Percentiles rank a stretch among this genome's conserved stretches.
These are phyloP conservation scores for Yamadazyma spencermartinsiae DNA, from an alignment of 1,139 yeast species.

Conservation along the genomic window DNA sequence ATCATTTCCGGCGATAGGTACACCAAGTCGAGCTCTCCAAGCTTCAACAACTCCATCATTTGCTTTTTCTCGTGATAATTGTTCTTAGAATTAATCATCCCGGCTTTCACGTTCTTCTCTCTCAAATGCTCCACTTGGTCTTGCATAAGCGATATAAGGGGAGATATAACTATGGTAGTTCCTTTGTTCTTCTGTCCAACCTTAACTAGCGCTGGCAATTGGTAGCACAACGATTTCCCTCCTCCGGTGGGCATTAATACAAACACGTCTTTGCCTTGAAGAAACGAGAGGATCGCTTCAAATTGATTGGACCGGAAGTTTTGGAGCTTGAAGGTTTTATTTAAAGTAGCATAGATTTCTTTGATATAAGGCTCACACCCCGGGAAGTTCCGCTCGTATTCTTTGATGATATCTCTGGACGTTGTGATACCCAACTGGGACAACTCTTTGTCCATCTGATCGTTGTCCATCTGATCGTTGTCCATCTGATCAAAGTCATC, in stretches of 20 bases:
- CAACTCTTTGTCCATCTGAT: slow-evolving; percentile 38
- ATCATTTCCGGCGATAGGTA: slow-evolving; percentile 97
- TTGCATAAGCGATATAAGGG: slow-evolving; percentile 94
- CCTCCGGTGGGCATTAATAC: slow-evolving; percentile 99
- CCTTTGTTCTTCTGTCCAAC: slow-evolving; percentile 71
- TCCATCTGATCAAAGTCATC: slow-evolving; percentile 14
- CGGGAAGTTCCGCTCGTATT: slow-evolving; percentile 22
- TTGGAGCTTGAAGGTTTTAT: slow-evolving; percentile 58
- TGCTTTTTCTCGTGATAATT: slow-evolving; percentile 62
- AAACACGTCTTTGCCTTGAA: slow-evolving; percentile 83
- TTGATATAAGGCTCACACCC: slow-evolving; percentile 39
- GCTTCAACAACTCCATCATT: slow-evolving; percentile 60
- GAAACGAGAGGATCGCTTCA: slow-evolving; percentile 82
- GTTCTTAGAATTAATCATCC: slow-evolving; percentile 83
- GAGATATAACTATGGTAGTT: slow-evolving; percentile 90
- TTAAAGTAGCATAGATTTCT: slow-evolving; percentile 63
- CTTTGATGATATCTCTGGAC: slow-evolving; percentile 14
- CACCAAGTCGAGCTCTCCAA: slow-evolving; percentile 71
- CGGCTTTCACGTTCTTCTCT: slow-evolving; percentile 70
- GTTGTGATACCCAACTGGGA: slow-evolving; percentile 15
- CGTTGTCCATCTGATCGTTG: slow-evolving; percentile 17
- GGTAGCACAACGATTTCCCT: slow-evolving; percentile 95
- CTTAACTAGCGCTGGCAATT: slow-evolving; percentile 82
- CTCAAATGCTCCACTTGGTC: slow-evolving; percentile 89
- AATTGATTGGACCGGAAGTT: slow-evolving; percentile 81